Base-by-base conservation (phyloP, 75 land plant genomes). In the Cryptomeria japonica region DNA sequence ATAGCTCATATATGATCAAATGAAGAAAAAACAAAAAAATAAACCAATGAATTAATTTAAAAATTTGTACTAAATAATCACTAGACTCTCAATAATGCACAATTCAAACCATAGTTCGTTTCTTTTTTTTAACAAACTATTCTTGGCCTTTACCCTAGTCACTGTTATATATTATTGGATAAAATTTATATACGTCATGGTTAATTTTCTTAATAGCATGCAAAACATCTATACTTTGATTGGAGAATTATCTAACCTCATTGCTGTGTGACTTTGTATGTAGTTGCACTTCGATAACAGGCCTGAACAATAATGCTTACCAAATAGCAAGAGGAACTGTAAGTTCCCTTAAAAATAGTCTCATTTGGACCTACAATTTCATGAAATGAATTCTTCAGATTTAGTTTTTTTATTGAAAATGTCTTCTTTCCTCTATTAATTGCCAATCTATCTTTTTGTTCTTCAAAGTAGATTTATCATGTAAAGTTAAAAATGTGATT, bases 231-330 rank as follows among this genome's bases (percentile, higher is more conserved):
- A 19, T 37, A 7, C 7, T 44, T 22, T 13, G 3, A 73, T 44
- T 44, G 84, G 47, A 44, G 84, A 19, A 28, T 80, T 44, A 80
- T 80, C 31, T 80, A 44, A 80, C 51, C 9, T 80, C 12, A 2
- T 80, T 80, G 1, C 49, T 11, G 44, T 44, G 84, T 80, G 84
- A 22, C 44, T 73, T 75, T 36, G 49, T 31, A 87, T 92, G 91
- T 93, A 98, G 99, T 85, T 93, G 93, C 3, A 91, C 96, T 83
- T 93, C 90, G 10, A 78, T 98, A 16, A 98, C 98, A 18, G 99
- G 99, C 83, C 89, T 98, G 90, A 98, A 98, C 90, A 98, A 98
- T 92, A 98, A 98, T 91, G 96, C 94, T 22, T 95, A 96, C 88
- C 99, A 98, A 87, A 95, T 98, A 73, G 38, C 97, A 79, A 93